Evolutionary conservation across 2,329 filamentous ascomycete genomes (phyloP).

Genomic region (Penicillium concentricum): DNA sequence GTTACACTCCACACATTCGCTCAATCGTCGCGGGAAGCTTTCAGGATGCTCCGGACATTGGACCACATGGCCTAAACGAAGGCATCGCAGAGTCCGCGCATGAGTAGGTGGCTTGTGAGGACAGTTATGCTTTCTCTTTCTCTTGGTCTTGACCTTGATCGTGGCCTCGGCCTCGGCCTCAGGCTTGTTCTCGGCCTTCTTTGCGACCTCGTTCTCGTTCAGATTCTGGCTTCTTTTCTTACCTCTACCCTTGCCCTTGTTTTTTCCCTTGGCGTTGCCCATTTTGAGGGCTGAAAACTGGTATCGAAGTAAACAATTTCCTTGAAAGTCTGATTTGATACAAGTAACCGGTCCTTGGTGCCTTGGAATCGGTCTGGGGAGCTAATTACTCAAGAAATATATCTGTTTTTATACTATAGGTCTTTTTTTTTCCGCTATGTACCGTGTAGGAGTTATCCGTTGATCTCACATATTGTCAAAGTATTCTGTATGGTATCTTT

Average conservation of each 20-base stretch:
- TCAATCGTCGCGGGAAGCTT: not conserved
- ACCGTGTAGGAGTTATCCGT: not conserved
- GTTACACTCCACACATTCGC: not conserved
- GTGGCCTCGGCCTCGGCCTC: not conserved
- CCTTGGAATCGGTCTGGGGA: not conserved
- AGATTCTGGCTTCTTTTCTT: not conserved
- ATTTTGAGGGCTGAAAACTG: not conserved
- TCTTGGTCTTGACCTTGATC: too few relatives aligned
- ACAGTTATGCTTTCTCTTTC: not conserved
- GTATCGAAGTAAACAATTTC: not conserved
- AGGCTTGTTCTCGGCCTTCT: not conserved
- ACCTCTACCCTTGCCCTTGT: not conserved
- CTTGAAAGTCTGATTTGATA: not conserved
- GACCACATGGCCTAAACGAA: not conserved
- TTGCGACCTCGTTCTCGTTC: not conserved
- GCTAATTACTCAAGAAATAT: not conserved
- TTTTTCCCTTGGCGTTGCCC: not conserved
- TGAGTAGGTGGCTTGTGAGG: not conserved
- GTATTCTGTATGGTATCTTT: not conserved
- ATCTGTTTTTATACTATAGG: not conserved
- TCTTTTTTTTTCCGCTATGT: not conserved
- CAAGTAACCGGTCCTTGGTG: not conserved
- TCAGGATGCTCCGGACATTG: not conserved
- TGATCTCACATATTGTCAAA: not conserved
- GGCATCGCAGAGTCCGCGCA: not conserved